phyloP scores from a whole-genome alignment of 306 rosid genomes.

The Castanea mollissima region DNA sequence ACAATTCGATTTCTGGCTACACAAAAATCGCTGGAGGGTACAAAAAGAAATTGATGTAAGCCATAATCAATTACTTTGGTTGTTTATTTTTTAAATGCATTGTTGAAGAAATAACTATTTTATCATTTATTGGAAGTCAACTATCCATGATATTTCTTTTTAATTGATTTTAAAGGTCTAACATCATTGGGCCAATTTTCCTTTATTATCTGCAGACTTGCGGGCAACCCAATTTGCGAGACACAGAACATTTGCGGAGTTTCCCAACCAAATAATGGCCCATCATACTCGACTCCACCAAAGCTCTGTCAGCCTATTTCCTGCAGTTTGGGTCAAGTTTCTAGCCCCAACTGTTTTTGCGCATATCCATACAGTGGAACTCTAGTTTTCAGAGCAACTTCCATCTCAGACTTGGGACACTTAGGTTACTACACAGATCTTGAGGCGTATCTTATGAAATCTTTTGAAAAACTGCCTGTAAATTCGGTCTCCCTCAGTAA shows the following conservation, averaged over 20 bases:
- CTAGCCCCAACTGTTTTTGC: conserved; percentile 73
- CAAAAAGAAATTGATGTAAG: conserved; percentile 25
- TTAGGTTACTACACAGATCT: conserved; percentile 23
- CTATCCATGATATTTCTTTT: no score
- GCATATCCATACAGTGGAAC: conserved; percentile 63
- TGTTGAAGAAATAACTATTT: not conserved
- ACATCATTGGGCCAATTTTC: not conserved
- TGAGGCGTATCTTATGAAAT: conserved; percentile 11
- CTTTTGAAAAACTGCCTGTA: conserved; percentile 30
- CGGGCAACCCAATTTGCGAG: conserved; percentile 46
- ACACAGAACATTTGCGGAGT: not conserved
- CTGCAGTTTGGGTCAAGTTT: conserved; percentile 34
- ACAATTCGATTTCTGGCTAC: no score
- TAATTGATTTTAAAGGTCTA: not conserved
- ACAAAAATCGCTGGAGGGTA: not conserved
- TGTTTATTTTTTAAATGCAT: not conserved
- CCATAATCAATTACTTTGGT: not conserved
- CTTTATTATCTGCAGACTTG: conserved; percentile 40
- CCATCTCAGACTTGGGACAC: conserved; percentile 45
- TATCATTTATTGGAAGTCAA: not conserved
- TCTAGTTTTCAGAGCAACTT: conserved; percentile 53
- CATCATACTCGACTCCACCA: conserved; percentile 22
- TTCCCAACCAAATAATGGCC: conserved; percentile 14
- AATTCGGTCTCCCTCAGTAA: conserved; percentile 49
- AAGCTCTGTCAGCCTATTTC: conserved; percentile 32